Evolutionary conservation across 495 filamentous ascomycete species (phyloP).

Genomic region (Sphaerosporella brunnea): DNA sequence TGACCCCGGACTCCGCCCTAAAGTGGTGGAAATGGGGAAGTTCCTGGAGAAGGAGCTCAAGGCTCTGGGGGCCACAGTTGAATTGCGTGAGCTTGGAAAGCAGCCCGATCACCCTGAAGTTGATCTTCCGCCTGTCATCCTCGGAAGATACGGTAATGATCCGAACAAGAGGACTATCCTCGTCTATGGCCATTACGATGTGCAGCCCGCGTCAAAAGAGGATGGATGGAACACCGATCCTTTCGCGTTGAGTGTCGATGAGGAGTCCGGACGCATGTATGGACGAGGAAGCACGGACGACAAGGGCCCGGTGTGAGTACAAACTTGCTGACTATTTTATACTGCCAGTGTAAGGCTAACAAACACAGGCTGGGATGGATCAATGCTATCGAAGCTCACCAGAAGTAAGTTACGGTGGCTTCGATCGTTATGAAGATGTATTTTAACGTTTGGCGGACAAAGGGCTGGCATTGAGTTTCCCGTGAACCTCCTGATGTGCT

Average conservation of each 20-base stretch:
- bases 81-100: constrained; percentile 67
- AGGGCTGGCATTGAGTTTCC: constrained; percentile 76
- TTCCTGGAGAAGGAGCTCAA: constrained; percentile 71
- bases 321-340: neutral
- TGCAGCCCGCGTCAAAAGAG: constrained; percentile 81
- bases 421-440: neutral
- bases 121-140: constrained; percentile 77
- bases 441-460: constrained; percentile 1
- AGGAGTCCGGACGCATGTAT: constrained; percentile 71
- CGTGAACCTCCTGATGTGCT: constrained; percentile 98
- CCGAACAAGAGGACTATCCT: constrained; percentile 83
- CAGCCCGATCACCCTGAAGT: constrained; percentile 80
- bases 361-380: constrained; percentile 58
- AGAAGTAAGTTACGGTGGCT: constrained; percentile 33
- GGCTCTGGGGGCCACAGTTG: constrained; percentile 65
- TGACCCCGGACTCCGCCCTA: constrained; percentile 65
- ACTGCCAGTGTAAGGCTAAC: constrained; percentile 6
- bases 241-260: constrained; percentile 73
- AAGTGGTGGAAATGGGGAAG: constrained; percentile 92
- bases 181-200: constrained; percentile 98
- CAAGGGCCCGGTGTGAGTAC: constrained; percentile 66
- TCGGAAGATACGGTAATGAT: constrained; percentile 81
- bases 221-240: constrained; percentile 96
- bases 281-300: constrained; percentile 94
- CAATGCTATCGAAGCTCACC: constrained; percentile 92